Evolutionary conservation across 1,139 yeast species (phyloP), one percentile per base, ranked within the genome.

Genomic region (Arxiozyma heterogenica): DNA sequence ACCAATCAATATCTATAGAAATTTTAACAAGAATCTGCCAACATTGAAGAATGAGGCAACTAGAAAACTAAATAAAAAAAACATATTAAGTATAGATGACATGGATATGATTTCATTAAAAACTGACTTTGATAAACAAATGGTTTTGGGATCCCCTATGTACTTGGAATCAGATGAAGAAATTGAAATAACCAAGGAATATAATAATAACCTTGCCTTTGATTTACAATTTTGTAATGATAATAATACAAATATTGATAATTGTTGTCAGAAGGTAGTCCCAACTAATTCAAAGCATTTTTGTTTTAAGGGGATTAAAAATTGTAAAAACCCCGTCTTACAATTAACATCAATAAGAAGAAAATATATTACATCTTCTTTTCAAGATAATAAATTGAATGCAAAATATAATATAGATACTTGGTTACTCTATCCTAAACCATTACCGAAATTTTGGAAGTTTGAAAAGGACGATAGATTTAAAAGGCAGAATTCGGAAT

Each of bases 371-470:
- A 51, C 49, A 22, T 54, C 56, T 1, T 64, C 69, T 11, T 56
- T 58, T 21, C 70, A 66, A 51, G 64, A 64, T 56, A 52, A 55
- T 17, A 50, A 43, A 12, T 60, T 65, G 1, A 65, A 65, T 51
- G 50, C 57, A 34, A 64, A 64, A 44, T 50, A 64, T 48, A 60
- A 65, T 52, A 34, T 59, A n/a, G 55, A 58, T 8, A 57, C 57
- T 27, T 64, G 68, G 66, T 57, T 66, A 18, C 54, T 65, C 1
- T 66, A 66, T 50, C 70, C 70, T 1, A 61, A 61, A 49, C 69
- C 70, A 4, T 46, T 66, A 43, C 69, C 70, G 4, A 66, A 66
- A 53, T 65, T 64, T 51, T 66, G 70, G 70, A 65, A 64, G 50
- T 65, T 61, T 55, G 63, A 59, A 38, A 61, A 63, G 39, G 70